Base-by-base conservation (phyloP, 305 asterid species). In the Fraxinus nigra region DNA sequence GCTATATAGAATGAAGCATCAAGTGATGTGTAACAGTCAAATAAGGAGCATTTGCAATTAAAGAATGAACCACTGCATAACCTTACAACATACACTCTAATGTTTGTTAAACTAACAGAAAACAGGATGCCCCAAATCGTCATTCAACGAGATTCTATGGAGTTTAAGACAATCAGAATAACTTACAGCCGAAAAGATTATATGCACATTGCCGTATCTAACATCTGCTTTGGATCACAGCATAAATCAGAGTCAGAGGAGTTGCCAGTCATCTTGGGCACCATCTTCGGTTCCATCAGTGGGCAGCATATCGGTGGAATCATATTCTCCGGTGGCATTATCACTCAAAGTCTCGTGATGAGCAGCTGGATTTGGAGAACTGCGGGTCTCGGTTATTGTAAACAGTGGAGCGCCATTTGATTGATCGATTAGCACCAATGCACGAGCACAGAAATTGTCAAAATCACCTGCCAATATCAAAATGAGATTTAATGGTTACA, bases 331-430 rank as follows among this genome's bases (percentile, higher is more conserved):
- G 26, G 63, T 10, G 37, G 79, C 63, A 26, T 79, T 84, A 32
- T 76, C 78, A 7, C 79, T 77, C 72, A 34, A 40, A 14, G 85
- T 78, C 78, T 72, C 61, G 26, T 81, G 85, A 28, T 82, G 81
- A 63, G 80, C 40, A 8, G 54, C 85, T 22, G 87, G 67, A 78
- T 80, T 86, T 5, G 89, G 79, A 18, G 87, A 65, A 34, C 87
- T 87, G 37, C 92, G 93, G n/a, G 90, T 86, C 85, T 92, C 85
- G 11, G 97, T 78, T 74, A 96, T 84, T 7, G 99, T 96, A 85
- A 96, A 96, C 22, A 94, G 81, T 18, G 99, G 98, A 65, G 99
- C 98, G 61, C 99, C 99, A 13, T 91, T 85, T 80, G 99, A 92
- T 73, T 87, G 91, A 65, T 88, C 89, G 8, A 86, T 91, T 30